Conservation (phyloP, 2,329 filamentous ascomycete species). For the Alternaria novae-zelandiae region DNA sequence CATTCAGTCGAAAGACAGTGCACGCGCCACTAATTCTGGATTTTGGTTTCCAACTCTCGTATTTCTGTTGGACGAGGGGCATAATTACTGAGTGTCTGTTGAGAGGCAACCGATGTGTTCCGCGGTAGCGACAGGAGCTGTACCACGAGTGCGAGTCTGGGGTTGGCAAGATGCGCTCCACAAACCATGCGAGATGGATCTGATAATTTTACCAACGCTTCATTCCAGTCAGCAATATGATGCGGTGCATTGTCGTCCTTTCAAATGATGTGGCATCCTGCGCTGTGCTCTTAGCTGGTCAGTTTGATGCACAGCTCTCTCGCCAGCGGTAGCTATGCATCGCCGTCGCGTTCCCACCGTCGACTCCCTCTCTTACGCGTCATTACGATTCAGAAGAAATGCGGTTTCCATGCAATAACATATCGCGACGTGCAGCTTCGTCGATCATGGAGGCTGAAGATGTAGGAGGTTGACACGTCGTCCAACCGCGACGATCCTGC, state of each 20-base stretch:
- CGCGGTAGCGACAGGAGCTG: background rate
- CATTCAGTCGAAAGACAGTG: background rate
- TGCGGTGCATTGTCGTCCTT: background rate
- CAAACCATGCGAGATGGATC: background rate
- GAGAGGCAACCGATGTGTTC: background rate
- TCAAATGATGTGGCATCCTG: background rate
- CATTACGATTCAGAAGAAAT: background rate
- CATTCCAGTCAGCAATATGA: fast-evolving
- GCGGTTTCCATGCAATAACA: fast-evolving
- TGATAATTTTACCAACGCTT: background rate
- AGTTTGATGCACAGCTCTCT: background rate
- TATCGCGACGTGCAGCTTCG: background rate
- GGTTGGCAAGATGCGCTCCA: background rate
- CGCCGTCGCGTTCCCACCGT: background rate
- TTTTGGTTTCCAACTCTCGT: background rate
- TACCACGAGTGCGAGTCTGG: background rate
- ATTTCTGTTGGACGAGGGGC: background rate
- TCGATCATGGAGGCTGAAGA: background rate
- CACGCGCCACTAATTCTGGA: background rate
- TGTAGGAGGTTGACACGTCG: background rate
- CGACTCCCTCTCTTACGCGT: background rate
- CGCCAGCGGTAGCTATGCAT: background rate
- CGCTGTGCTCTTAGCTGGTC: background rate
- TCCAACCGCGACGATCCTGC: background rate
- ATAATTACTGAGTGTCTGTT: background rate